Base-by-base conservation (phyloP, 1,284 basidiomycete genomes). In the Cerrena zonata region DNA sequence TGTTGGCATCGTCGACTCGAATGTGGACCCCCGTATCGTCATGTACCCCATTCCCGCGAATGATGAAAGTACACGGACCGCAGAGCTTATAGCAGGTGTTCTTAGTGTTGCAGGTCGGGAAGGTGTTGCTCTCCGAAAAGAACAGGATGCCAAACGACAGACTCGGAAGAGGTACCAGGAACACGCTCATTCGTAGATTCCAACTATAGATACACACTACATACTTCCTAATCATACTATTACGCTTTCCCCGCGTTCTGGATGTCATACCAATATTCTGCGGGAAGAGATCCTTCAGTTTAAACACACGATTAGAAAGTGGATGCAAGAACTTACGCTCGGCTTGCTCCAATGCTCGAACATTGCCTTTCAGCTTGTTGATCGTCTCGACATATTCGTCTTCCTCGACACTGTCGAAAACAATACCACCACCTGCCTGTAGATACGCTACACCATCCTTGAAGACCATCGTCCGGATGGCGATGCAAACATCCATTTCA, bases 21-120 rank as follows among this genome's bases (percentile, higher is more conserved):
- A 99, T 66, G 90, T 87, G 37, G 96, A 99, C 69, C 96, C 96
- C 4, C 84, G 96, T 18, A 77, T 94, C 34, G 94, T 99, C 53
- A 98, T 97, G 77, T 99, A 98, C 69, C 89, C 96, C 30, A 97
- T 99, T 61, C 95, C 94, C 1, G 94, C 92, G 36, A 99, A 99
- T 69, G 95, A 98, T 72, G 95, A 98, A 70, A 91, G 86, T 64
- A 79, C 88, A 7, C 82, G 94, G 48, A 89, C 92, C 18, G 89
- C 91, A 41, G 94, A 98, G 64, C 74, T 99, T 30, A 80, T 99
- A 55, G 82, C 88, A 2, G 94, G 94, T 22, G 82, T 98, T 5
- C 74, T 99, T 48, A 92, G 91, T 58, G 82, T 96, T 57, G 96
- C 96, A 0, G 96, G 93, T 3, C 76, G 84, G 58, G 90, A 94